phyloP scores from a whole-genome alignment of 2,329 filamentous ascomycete species.

The Exophiala spinifera region DNA sequence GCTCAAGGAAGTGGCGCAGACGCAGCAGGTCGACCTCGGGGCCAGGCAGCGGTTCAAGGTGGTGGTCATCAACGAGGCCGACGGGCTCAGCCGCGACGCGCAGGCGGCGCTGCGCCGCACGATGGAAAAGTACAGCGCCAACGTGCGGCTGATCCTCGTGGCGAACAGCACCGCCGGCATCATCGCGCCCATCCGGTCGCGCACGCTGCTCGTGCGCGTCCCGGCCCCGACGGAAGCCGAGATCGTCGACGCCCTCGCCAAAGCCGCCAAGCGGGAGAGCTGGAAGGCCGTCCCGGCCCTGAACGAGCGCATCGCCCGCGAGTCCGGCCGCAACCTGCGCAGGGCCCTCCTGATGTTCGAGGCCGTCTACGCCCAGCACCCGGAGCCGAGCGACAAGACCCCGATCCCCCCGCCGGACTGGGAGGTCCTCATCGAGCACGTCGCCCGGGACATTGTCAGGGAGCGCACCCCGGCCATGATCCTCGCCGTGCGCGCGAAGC shows the following conservation, averaged over 20 bases:
- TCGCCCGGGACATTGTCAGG: constrained; percentile 88
- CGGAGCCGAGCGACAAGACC: constrained; percentile 60
- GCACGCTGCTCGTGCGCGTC: constrained; percentile 87
- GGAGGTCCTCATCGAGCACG: constrained; percentile 85
- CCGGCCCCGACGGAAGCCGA: constrained; percentile 82
- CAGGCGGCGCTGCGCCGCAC: constrained; percentile 91
- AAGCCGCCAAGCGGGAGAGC: constrained; percentile 72
- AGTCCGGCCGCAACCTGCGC: constrained; percentile 86
- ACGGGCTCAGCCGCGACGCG: constrained; percentile 88
- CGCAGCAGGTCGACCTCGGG: constrained; percentile 92
- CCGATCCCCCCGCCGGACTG: constrained; percentile 93
- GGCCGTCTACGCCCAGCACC: constrained; percentile 93
- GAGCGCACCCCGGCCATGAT: constrained; percentile 90
- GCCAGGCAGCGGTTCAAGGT: constrained; percentile 96
- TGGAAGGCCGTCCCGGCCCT: constrained; percentile 74
- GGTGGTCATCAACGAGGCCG: constrained; percentile 98
- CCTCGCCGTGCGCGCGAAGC: constrained; percentile 80
- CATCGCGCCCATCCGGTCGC: constrained; percentile 93
- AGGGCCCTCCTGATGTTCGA: constrained; percentile 95
- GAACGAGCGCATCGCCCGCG: constrained; percentile 80
- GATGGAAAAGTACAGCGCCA: constrained; percentile 99
- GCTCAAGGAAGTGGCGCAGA: constrained; percentile 96
- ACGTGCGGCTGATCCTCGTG: constrained; percentile 83
- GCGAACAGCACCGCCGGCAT: constrained; percentile 98
- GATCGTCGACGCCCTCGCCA: constrained; percentile 71